Evolutionary conservation across 208 protist species (phyloP).

Genomic region (Vickermania ingenoplastis): DNA sequence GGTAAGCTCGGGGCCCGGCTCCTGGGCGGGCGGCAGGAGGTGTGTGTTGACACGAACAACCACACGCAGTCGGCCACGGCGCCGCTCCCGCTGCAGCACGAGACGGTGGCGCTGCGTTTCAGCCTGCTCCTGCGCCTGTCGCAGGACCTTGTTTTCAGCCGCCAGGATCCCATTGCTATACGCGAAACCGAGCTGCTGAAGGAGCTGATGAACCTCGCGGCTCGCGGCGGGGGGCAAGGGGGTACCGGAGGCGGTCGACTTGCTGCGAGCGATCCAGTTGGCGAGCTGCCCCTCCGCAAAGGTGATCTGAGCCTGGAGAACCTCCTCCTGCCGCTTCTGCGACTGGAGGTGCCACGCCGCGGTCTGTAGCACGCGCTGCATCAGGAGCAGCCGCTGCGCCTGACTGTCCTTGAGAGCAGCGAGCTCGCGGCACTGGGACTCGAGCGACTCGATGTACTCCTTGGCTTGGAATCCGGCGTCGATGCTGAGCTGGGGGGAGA

Average conservation of each 20-base stretch:
- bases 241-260: too few species aligned
- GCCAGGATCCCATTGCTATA: background rate
- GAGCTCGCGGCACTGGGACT: background rate
- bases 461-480: too few species aligned
- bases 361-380: background rate
- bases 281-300: background rate
- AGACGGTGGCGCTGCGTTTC: background rate
- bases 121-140: background rate
- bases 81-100: background rate
- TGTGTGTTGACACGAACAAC: background rate
- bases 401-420: background rate
- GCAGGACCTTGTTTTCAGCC: background rate
- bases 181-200: slow-evolving; percentile 1
- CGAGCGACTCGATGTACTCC: background rate
- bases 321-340: background rate
- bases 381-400: background rate
- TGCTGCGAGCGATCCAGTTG: background rate
- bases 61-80: background rate
- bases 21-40: background rate
- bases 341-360: background rate
- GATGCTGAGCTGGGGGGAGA: background rate
- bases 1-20: background rate
- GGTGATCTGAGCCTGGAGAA: background rate
- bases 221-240: background rate
- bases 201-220: background rate